These are phyloP conservation scores for Bremia lactucae DNA, from an alignment of 352 stramenopile genomes.

Conservation along the genomic window DNA sequence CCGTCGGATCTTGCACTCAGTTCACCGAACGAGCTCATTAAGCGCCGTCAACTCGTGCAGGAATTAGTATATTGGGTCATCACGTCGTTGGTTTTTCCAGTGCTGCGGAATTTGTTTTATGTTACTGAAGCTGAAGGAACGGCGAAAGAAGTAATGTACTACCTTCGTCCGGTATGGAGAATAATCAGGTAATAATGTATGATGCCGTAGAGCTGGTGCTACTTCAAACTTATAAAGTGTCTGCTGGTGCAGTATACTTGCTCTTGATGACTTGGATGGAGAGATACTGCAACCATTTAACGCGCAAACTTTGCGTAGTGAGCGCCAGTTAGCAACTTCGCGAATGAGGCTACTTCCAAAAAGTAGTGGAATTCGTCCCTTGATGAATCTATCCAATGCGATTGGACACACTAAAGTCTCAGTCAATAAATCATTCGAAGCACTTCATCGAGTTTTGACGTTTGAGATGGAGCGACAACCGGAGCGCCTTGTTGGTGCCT, in stretches of 20 bases:
- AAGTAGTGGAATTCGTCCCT: constrained; percentile 44
- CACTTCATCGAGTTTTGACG: constrained; percentile 42
- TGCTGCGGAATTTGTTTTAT: constrained; percentile 61
- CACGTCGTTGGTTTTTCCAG: constrained; percentile 37
- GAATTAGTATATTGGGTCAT: constrained; percentile 36
- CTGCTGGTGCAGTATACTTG: constrained; percentile 27
- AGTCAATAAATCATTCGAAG: constrained; percentile 51
- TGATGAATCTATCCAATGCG: constrained; percentile 62
- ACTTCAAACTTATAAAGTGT: not conserved
- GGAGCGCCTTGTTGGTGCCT: constrained; percentile 38
- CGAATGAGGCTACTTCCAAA: constrained; percentile 59
- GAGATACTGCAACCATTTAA: constrained; percentile 26
- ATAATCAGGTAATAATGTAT: constrained; percentile 24
- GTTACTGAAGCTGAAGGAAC: constrained; percentile 61
- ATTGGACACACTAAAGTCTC: constrained; percentile 21
- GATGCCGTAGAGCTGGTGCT: not conserved
- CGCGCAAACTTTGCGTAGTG: not conserved
- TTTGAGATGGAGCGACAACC: constrained; percentile 54
- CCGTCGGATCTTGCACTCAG: constrained; percentile 11
- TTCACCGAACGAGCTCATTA: constrained; percentile 42
- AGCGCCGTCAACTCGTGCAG: constrained; percentile 30
- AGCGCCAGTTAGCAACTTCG: constrained; percentile 34
- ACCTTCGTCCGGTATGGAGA: constrained; percentile 57
- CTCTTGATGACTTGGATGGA: constrained; percentile 35
- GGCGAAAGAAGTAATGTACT: constrained; percentile 59